phyloP scores from a whole-genome alignment of 768 basidiomycete species.

The Termitomyces bulborhizus region DNA sequence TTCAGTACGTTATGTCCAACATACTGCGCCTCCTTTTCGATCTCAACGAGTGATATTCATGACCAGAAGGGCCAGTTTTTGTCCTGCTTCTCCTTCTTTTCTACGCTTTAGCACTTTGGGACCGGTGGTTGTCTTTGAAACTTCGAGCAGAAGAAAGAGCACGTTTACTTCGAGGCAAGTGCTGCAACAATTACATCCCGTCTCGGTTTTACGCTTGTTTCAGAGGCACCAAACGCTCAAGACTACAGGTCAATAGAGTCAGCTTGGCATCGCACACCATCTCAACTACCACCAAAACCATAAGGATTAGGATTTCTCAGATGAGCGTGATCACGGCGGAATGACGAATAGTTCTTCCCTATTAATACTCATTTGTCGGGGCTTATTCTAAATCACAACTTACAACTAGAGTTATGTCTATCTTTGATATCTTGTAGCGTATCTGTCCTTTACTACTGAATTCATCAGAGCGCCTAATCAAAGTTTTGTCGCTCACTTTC shows the following conservation, averaged over 20 bases:
- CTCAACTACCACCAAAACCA: neutral
- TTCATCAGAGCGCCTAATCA: too few relatives aligned
- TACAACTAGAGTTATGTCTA: too few relatives aligned
- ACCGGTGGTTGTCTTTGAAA: constrained; percentile 27
- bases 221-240: neutral
- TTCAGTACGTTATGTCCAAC: neutral
- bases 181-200: neutral
- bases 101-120: constrained; percentile 32
- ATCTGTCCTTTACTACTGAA: too few relatives aligned
- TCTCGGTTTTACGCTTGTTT: neutral
- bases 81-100: constrained; percentile 24
- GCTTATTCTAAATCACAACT: neutral
- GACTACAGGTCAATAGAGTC: neutral
- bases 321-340: neutral
- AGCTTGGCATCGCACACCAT: neutral
- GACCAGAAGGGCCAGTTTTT: constrained; percentile 19
- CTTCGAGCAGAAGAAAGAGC: constrained; percentile 18
- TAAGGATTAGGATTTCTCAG: neutral
- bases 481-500: too few relatives aligned
- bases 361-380: neutral
- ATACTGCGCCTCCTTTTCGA: neutral
- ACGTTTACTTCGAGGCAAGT: constrained; percentile 5
- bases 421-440: too few relatives aligned
- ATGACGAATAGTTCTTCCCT: neutral
- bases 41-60: neutral